Conservation (phyloP, 345 rosid species). For the Populus ilicifolia region DNA sequence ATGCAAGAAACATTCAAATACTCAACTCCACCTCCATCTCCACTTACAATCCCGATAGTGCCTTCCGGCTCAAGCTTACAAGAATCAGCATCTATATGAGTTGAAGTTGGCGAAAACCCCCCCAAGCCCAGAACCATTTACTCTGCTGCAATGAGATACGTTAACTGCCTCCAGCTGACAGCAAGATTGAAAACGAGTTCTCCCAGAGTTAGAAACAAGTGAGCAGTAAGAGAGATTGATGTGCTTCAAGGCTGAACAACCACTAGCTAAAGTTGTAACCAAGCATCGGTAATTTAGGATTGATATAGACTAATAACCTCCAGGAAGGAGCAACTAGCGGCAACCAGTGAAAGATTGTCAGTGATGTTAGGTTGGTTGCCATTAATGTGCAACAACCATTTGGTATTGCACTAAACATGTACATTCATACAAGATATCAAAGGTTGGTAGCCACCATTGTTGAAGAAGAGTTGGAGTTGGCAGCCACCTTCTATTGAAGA, state of each 20-base stretch:
- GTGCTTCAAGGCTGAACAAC: constrained; percentile 38
- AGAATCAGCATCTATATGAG: constrained; percentile 49
- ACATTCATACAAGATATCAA: too few species aligned
- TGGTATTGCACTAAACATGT: too few species aligned
- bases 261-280: constrained; percentile 48
- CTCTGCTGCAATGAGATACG: constrained; percentile 44
- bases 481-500: too few species aligned
- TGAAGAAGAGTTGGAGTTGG: too few species aligned
- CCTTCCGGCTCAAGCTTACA: constrained; percentile 57
- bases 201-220: constrained; percentile 49
- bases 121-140: constrained; percentile 51
- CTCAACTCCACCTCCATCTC: constrained; percentile 49
- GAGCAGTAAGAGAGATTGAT: constrained; percentile 58
- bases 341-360: constrained; percentile 46
- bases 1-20: constrained; percentile 43
- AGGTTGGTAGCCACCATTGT: too few species aligned
- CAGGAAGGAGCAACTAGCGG: constrained; percentile 46
- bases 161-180: constrained; percentile 47
- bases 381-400: too few species aligned
- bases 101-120: constrained; percentile 58
- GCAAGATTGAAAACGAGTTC: constrained; percentile 45
- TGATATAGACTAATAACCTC: constrained; percentile 53
- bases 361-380: too few species aligned
- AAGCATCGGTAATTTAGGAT: constrained; percentile 50
- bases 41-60: constrained; percentile 53